Percentiles rank a stretch among this genome's conserved stretches.
Evolutionary conservation across 2,329 filamentous ascomycete genomes (phyloP).

Genomic region (Aspergillus neoniger): DNA sequence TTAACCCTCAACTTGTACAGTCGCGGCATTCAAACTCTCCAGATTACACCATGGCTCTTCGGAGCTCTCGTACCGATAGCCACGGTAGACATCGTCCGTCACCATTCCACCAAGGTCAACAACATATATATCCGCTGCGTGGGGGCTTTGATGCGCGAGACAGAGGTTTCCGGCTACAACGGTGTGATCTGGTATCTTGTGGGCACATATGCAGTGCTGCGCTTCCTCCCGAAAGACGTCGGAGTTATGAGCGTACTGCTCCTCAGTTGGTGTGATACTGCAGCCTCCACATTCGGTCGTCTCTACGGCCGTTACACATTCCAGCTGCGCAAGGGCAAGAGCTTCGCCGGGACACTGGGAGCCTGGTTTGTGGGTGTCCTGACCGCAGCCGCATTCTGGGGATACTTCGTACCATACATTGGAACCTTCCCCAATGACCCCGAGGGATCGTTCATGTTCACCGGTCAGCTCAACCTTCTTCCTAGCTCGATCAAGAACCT

Average conservation of each 20-base stretch:
- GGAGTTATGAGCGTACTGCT: conserved; percentile 86
- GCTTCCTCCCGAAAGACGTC: conserved; percentile 89
- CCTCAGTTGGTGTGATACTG: conserved; percentile 97
- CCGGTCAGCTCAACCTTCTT: conserved; percentile 68
- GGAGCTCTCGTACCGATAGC: conserved; percentile 80
- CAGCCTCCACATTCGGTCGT: conserved; percentile 89
- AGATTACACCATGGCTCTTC: conserved; percentile 84
- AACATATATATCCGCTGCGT: conserved; percentile 79
- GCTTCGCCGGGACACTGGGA: conserved; percentile 81
- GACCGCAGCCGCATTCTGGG: conserved; percentile 86
- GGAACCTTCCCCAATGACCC: conserved; percentile 71
- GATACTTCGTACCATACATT: conserved; percentile 71
- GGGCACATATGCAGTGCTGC: conserved; percentile 82
- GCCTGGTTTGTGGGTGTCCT: conserved; percentile 80
- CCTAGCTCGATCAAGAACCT: conserved; percentile 60
- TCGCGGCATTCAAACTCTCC: conserved; percentile 70
- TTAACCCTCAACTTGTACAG: conserved; percentile 84
- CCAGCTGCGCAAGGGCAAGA: conserved; percentile 82
- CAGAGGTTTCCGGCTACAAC: conserved; percentile 90
- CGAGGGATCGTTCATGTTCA: conserved; percentile 75
- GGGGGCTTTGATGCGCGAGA: conserved; percentile 94
- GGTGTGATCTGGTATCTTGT: conserved; percentile 96
- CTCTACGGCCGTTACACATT: conserved; percentile 88
- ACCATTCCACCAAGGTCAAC: conserved; percentile 80
- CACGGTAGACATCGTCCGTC: conserved; percentile 76